Conservation (phyloP, 1,139 yeast genomes). For the Blastobotrys petasosporus region DNA sequence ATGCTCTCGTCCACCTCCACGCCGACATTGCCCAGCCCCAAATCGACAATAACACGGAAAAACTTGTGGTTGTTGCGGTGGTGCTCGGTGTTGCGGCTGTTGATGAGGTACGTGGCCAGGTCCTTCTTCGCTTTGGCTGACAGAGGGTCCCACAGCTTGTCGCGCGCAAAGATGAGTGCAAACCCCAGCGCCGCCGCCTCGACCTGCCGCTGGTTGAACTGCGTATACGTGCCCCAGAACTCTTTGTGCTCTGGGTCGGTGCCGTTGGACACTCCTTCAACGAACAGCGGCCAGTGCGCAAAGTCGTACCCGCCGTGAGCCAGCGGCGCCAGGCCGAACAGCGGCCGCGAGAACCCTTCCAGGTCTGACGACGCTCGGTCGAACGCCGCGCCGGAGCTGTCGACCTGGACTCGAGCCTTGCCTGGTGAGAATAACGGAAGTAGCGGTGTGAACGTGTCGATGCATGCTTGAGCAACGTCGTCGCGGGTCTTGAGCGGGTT, state of each 20-base stretch:
- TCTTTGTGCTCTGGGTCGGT: conserved; percentile 29
- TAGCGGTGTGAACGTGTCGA: conserved; percentile 18
- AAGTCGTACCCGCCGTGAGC: conserved; percentile 30
- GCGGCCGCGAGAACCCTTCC: conserved; percentile 31
- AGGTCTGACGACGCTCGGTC: conserved; percentile 25
- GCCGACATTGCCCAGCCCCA: conserved; percentile 30
- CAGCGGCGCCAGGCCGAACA: conserved; percentile 32
- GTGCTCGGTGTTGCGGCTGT: conserved; percentile 19
- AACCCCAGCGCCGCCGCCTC: conserved; percentile 33
- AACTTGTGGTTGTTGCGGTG: conserved; percentile 30
- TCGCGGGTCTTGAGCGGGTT: conserved; percentile 17
- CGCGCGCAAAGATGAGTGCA: conserved; percentile 25
- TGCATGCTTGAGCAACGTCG: conserved; percentile 20
- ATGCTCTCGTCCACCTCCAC: conserved; percentile 19
- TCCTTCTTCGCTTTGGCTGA: conserved; percentile 20
- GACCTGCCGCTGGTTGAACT: conserved; percentile 28
- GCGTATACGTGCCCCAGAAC: conserved; percentile 30
- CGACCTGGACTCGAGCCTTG: conserved; percentile 19
- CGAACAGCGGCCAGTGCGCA: conserved; percentile 21
- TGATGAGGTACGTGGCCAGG: conserved; percentile 22
- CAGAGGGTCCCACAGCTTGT: conserved; percentile 31
- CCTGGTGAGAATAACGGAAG: conserved; percentile 19
- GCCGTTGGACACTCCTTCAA: conserved; percentile 29
- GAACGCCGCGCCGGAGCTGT: conserved; percentile 24
- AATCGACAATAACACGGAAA: conserved; percentile 30